Percentiles rank a stretch among this genome's conserved stretches.
phyloP scores from a whole-genome alignment of 2,329 filamentous ascomycete genomes.

The Colletotrichum sp. region DNA sequence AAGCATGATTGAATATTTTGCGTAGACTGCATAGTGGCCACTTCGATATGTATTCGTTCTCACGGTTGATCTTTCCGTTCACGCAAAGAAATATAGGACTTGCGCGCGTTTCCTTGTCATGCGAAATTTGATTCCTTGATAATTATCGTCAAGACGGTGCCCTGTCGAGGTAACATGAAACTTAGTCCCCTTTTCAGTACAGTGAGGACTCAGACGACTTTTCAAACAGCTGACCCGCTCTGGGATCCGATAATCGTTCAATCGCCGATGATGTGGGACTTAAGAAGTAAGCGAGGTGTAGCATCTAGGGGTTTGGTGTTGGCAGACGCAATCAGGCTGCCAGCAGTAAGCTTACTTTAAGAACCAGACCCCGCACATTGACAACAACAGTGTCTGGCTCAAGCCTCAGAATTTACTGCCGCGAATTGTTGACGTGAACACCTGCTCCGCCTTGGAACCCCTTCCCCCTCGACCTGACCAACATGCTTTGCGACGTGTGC shows the following conservation, averaged over 20 bases:
- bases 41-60: not conserved
- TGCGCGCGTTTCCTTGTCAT: not conserved
- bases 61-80: fast-evolving
- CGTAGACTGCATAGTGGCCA: not conserved
- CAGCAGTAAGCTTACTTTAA: not conserved
- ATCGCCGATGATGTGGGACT: not conserved
- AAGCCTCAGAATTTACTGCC: too few relatives aligned
- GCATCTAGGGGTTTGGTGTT: not conserved
- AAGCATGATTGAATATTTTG: not conserved
- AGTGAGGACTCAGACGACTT: not conserved
- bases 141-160: not conserved
- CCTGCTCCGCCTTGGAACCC: not conserved
- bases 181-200: fast-evolving
- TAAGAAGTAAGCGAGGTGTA: not conserved
- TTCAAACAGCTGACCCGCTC: not conserved
- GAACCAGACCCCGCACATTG: not conserved
- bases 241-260: not conserved
- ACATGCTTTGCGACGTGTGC: not conserved
- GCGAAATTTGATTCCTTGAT: not conserved
- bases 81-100: fast-evolving
- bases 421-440: fast-evolving
- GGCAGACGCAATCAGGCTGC: not conserved
- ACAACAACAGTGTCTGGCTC: not conserved
- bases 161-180: not conserved
- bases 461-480: not conserved